Percentiles rank a stretch among this genome's conserved stretches.
Conservation (phyloP, 805 yeast species). For the Scheffersomyces spartinae region DNA sequence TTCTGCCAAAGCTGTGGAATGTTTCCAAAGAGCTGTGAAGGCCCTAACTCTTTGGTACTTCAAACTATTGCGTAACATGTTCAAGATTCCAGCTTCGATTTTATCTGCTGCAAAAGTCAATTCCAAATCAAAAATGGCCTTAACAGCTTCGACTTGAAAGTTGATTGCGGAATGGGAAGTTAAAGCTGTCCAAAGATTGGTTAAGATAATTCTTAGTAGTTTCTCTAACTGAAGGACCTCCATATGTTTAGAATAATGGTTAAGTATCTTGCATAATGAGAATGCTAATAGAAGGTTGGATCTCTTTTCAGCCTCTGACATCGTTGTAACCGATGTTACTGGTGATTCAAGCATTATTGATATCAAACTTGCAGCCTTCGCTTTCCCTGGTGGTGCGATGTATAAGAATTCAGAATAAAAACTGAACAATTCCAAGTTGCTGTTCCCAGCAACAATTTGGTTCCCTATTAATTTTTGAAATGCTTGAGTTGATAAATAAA, state of each 20-base stretch:
- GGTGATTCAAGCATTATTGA: too few relatives aligned
- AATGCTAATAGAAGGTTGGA: slow-evolving; percentile 22
- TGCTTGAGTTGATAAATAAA: too few relatives aligned
- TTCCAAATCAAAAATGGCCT: slow-evolving; percentile 50
- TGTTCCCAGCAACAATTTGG: too few relatives aligned
- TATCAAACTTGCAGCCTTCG: neutral
- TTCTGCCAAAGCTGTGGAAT: slow-evolving; percentile 42
- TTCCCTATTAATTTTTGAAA: too few relatives aligned
- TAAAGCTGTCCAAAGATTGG: slow-evolving; percentile 46
- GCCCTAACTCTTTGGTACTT: slow-evolving; percentile 34
- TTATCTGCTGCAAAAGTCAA: slow-evolving; percentile 37
- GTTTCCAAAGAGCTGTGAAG: slow-evolving; percentile 64
- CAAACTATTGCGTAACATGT: slow-evolving; percentile 19
- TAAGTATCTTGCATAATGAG: slow-evolving; percentile 30
- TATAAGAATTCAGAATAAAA: too few relatives aligned
- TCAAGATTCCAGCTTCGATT: slow-evolving; percentile 63
- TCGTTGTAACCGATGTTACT: too few relatives aligned
- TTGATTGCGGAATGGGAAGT: slow-evolving; percentile 34
- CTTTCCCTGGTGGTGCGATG: slow-evolving; percentile 1
- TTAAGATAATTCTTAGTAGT: slow-evolving; percentile 28
- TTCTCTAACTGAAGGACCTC: slow-evolving; percentile 20
- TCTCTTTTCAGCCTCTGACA: slow-evolving; percentile 4
- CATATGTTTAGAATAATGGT: slow-evolving; percentile 18
- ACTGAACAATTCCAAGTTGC: too few relatives aligned
- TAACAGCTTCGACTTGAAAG: slow-evolving; percentile 62